These are phyloP conservation scores for Peribolospora kevripleyi DNA, from an alignment of 768 basidiomycete species.

Conservation along the genomic window DNA sequence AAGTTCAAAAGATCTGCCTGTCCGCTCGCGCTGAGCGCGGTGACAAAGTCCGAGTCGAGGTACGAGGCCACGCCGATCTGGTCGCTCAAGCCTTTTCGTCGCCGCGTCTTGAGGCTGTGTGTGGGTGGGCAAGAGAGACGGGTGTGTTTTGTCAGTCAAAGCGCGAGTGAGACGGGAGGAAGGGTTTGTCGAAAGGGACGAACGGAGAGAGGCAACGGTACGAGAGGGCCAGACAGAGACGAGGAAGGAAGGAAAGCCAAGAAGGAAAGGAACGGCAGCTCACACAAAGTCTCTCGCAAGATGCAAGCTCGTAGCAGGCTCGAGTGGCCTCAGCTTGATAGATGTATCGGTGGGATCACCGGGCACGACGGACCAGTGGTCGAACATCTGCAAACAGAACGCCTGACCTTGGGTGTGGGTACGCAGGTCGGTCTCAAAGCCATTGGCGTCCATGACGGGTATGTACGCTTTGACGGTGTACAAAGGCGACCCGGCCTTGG, in stretches of 20 bases:
- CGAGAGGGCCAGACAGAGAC: no score
- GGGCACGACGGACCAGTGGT: slow-evolving; percentile 97
- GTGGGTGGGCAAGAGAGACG: no score
- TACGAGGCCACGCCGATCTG: slow-evolving; percentile 95
- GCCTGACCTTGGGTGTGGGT: slow-evolving; percentile 97
- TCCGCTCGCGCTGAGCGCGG: neutral
- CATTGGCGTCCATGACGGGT: slow-evolving; percentile 93
- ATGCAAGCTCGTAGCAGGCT: slow-evolving; percentile 89
- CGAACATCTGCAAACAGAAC: slow-evolving; percentile 92
- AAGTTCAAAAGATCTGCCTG: no score
- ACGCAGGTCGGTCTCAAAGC: slow-evolving; percentile 91
- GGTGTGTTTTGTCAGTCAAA: no score
- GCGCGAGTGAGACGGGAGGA: no score
- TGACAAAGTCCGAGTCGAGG: slow-evolving; percentile 52
- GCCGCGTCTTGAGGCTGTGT: slow-evolving; percentile 51
- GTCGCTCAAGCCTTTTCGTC: slow-evolving; percentile 88
- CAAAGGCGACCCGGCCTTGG: slow-evolving; percentile 89
- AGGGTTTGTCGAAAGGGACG: no score
- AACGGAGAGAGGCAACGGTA: no score
- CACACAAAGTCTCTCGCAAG: slow-evolving; percentile 70
- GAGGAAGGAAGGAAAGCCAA: no score
- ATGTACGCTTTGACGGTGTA: slow-evolving; percentile 97
- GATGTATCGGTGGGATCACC: slow-evolving; percentile 95
- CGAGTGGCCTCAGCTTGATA: slow-evolving; percentile 83
- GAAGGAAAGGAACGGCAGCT: no score